Evolutionary conservation across 441 rosid genomes (phyloP).

Genomic region (Populus hybrid): DNA sequence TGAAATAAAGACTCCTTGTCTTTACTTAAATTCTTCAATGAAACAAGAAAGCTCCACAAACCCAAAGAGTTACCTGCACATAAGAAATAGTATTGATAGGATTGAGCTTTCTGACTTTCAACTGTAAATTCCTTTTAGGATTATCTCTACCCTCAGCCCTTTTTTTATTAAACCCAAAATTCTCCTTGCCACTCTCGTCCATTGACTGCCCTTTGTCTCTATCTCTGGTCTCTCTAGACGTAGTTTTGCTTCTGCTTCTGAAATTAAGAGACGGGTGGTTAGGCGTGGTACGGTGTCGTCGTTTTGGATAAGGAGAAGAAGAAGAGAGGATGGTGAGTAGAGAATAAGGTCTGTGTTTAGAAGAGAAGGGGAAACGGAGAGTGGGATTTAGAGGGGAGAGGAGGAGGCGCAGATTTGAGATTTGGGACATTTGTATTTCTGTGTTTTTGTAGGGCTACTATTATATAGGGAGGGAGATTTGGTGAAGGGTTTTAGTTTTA

Average conservation of each 20-base stretch:
- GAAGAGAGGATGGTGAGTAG: constrained; percentile 37
- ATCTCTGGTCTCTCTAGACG: constrained; percentile 26
- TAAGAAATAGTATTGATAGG: constrained; percentile 83
- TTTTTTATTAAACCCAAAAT: constrained; percentile 66
- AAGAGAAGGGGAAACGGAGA: constrained; percentile 28
- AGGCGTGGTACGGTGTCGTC: constrained; percentile 33
- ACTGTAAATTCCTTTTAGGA: constrained; percentile 57
- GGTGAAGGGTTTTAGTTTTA: constrained; percentile 5
- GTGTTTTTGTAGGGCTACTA: not conserved
- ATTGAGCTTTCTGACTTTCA: constrained; percentile 62
- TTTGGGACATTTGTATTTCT: constrained; percentile 27
- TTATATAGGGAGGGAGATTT: not conserved
- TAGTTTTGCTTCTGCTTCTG: constrained; percentile 42
- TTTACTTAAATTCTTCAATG: not conserved
- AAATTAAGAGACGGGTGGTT: constrained; percentile 31
- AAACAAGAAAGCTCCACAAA: not conserved
- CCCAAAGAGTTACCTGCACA: constrained; percentile 53
- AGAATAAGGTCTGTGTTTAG: constrained; percentile 36
- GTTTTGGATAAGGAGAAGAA: constrained; percentile 36
- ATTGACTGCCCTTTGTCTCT: constrained; percentile 22
- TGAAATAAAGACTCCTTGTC: no score
- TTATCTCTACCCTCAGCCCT: constrained; percentile 76
- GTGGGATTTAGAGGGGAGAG: constrained; percentile 37
- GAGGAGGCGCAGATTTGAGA: constrained; percentile 51
- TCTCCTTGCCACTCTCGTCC: constrained; percentile 39